A percentile compares a stretch with the other conserved stretches of the same genome.
Evolutionary conservation across 2,329 filamentous ascomycete species (phyloP).

Genomic region (Diaporthe longicolla): DNA sequence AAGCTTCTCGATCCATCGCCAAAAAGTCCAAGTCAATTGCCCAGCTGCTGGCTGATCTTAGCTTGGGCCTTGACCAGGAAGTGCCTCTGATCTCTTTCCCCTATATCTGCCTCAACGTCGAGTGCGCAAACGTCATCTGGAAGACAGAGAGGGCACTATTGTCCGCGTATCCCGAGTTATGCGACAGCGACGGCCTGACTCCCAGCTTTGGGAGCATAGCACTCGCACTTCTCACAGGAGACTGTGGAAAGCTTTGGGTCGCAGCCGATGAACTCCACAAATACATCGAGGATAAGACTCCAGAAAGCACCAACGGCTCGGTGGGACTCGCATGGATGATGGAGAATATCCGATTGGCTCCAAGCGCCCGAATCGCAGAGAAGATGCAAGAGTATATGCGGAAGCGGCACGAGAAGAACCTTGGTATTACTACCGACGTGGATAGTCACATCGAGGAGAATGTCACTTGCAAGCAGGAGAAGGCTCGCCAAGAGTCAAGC

Average conservation of each 20-base stretch:
- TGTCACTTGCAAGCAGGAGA: neutral
- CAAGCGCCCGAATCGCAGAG: neutral
- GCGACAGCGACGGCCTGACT: neutral
- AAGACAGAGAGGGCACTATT: neutral
- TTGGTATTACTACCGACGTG: neutral
- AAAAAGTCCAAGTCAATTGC: neutral
- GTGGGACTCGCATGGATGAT: neutral
- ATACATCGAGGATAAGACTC: neutral
- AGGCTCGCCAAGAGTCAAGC: neutral
- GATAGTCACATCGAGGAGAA: neutral
- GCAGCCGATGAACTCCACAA: slow-evolving; percentile 3
- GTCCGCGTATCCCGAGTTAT: neutral
- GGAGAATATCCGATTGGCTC: neutral
- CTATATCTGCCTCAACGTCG: slow-evolving; percentile 19
- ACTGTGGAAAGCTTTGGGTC: slow-evolving; percentile 9
- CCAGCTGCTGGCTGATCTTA: slow-evolving; percentile 20
- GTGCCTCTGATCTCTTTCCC: slow-evolving; percentile 11
- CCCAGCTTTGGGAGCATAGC: neutral
- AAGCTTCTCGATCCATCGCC: neutral
- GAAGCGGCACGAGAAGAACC: neutral
- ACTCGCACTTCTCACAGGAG: neutral
- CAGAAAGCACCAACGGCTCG: neutral
- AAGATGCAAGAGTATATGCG: neutral
- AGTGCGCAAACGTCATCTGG: slow-evolving; percentile 1
- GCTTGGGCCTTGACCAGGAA: slow-evolving; percentile 24